Conservation (phyloP, 352 stramenopile species). For the Phytophthora hibernalis region DNA sequence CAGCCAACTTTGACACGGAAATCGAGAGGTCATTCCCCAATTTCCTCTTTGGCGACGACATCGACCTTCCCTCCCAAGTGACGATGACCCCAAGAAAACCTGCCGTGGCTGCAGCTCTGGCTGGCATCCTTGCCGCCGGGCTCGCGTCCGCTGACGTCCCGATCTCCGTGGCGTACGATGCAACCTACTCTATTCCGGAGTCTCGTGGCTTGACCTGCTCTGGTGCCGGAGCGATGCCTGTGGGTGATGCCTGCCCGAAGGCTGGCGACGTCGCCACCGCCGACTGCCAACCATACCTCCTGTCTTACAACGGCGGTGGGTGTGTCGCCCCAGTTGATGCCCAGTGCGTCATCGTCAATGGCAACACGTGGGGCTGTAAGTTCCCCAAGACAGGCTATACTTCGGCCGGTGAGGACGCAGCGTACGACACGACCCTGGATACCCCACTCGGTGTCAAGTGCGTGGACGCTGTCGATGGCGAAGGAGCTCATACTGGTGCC, state of each 20-base stretch:
- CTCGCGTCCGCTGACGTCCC: constrained; percentile 22
- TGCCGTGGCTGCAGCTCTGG: constrained; percentile 11
- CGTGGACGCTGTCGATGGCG: background rate
- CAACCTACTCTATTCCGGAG: constrained; percentile 31
- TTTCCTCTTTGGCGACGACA: constrained; percentile 21
- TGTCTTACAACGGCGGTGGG: constrained; percentile 30
- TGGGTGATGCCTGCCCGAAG: constrained; percentile 18
- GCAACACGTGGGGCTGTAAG: constrained; percentile 22
- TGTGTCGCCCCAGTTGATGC: constrained; percentile 35
- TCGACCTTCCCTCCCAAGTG: constrained; percentile 11
- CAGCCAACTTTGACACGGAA: background rate
- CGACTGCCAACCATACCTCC: constrained; percentile 24
- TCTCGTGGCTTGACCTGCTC: constrained; percentile 29
- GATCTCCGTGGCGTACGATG: constrained; percentile 30
- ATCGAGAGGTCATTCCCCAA: constrained; percentile 22
- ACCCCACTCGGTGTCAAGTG: constrained; percentile 3
- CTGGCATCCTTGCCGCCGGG: constrained; percentile 10
- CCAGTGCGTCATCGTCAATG: constrained; percentile 18
- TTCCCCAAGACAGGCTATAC: constrained; percentile 23
- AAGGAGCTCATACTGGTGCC: background rate
- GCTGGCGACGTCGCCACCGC: constrained; percentile 26
- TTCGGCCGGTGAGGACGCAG: constrained; percentile 6
- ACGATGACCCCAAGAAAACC: constrained; percentile 20
- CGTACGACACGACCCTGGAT: background rate
- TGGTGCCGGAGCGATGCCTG: constrained; percentile 17